Percentiles rank a stretch among this genome's conserved stretches.
Conservation (phyloP, 2,329 filamentous ascomycete genomes). For the Talaromyces sp. region DNA sequence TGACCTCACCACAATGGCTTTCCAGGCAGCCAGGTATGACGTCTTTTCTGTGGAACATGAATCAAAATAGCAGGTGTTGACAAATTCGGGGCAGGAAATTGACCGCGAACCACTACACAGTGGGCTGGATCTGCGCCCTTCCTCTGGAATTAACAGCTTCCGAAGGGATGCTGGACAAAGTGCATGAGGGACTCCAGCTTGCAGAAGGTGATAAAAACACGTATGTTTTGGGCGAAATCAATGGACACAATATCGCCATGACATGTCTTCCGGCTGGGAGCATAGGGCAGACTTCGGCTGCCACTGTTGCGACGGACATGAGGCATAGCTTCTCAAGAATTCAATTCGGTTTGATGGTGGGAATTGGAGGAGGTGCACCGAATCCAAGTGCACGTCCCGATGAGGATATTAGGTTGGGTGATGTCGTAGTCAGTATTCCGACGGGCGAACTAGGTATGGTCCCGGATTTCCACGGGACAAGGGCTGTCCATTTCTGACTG, state of each 20-base stretch:
- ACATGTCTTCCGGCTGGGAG: background rate
- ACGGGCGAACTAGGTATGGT: background rate
- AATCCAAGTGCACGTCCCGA: background rate
- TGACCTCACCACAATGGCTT: no score
- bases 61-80: no score
- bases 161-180: no score
- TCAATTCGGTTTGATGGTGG: conserved; percentile 1
- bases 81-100: no score
- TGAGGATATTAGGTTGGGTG: background rate
- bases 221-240: conserved; percentile 2
- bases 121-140: no score
- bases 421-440: background rate
- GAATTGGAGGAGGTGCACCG: background rate
- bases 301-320: background rate
- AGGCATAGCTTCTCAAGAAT: conserved; percentile 19
- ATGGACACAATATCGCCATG: conserved; percentile 10
- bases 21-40: no score
- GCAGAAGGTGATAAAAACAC: background rate
- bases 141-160: no score
- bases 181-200: no score
- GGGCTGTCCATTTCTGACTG: no score
- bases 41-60: no score
- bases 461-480: background rate
- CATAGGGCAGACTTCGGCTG: background rate
- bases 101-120: no score